Base-by-base conservation (phyloP, 768 basidiomycete species). In the Coprinopsis sp. region DNA sequence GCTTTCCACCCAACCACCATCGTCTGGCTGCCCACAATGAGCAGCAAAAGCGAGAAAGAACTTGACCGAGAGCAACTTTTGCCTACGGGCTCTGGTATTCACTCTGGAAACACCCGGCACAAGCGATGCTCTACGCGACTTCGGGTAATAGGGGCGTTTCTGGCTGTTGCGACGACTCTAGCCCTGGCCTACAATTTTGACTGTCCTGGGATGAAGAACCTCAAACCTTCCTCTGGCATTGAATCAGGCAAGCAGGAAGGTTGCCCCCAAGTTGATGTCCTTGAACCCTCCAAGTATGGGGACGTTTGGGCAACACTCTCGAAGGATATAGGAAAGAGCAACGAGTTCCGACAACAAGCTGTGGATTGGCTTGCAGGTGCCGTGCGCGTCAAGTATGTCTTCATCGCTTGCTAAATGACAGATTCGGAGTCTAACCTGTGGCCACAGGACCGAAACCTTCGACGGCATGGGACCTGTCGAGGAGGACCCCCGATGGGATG, bases 401-500 rank as follows among this genome's bases (percentile, higher is more conserved):
- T 43, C 22, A 40, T n/a, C n/a, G n/a, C n/a, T n/a, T n/a, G 19
- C 6, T 24, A 36, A 36, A 18, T 8, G 34, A 6, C 21, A 18
- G 13, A 8, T 18, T 36, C 6, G 8, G 14, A 18, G 13, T 18
- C 6, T 18, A 18, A 8, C 13, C 13, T 36, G 16, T 36, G 14
- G 12, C 19, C 10, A 47, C 24, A 81, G 78, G 14, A 81, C 79
- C 8, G 76, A 79, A 55, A 72, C 71, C 3, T 79, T 63, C 49
- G 78, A 81, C 50, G 64, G 66, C 46, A 69, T 79, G 63, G 71
- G 66, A 8, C 62, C 67, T 7, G 64, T 78, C 39, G 73, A 69
- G 10, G 61, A 67, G 44, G 79, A 81, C 49, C 62, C 72, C 6
- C 67, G 77, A 18, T 84, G 81, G 81, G 66, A 76, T 24, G 70